phyloP scores from a whole-genome alignment of 805 yeast genomes.

The Limtongozyma cylindracea region DNA sequence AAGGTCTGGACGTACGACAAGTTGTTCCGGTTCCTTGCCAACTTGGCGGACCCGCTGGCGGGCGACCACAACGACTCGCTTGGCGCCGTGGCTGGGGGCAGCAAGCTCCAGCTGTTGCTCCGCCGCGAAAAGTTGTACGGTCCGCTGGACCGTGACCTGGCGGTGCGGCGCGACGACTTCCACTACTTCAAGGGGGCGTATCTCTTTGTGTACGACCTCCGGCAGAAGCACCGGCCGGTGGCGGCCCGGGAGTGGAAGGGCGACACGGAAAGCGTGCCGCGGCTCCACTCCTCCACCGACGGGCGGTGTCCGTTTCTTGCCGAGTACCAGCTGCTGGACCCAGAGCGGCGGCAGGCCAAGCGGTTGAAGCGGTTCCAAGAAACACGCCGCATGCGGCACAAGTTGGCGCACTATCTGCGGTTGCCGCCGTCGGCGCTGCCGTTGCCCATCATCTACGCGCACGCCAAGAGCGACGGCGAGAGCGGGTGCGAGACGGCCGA shows the following conservation, averaged over 20 bases:
- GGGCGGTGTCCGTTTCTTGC: slow-evolving; percentile 73
- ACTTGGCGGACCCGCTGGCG: too few species aligned
- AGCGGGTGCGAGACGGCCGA: too few species aligned
- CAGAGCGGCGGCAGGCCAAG: slow-evolving; percentile 14
- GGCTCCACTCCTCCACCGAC: slow-evolving; percentile 28
- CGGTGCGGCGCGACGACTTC: slow-evolving; percentile 63
- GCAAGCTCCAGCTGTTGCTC: slow-evolving; percentile 12
- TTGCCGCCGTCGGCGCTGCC: too few species aligned
- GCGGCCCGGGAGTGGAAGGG: slow-evolving; percentile 79
- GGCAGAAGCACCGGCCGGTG: slow-evolving; percentile 58
- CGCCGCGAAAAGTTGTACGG: slow-evolving; percentile 73
- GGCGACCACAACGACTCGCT: too few species aligned
- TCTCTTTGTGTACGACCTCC: slow-evolving; percentile 57
- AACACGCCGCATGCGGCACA: slow-evolving; percentile 5
- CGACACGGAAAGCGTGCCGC: slow-evolving; percentile 22
- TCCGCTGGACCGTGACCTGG: slow-evolving; percentile 72
- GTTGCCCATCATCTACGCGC: too few species aligned
- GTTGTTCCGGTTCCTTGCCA: slow-evolving; percentile 51
- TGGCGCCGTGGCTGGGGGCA: neutral
- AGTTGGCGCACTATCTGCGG: slow-evolving; percentile 14
- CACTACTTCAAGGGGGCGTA: slow-evolving; percentile 52
- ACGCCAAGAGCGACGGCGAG: too few species aligned
- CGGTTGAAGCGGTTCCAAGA: slow-evolving; percentile 11
- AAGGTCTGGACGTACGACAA: slow-evolving; percentile 82
- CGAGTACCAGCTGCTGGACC: slow-evolving; percentile 14